These are phyloP conservation scores for Chaetoceros tenuissimus DNA, from an alignment of 108 stramenopile genomes.

Conservation along the genomic window DNA sequence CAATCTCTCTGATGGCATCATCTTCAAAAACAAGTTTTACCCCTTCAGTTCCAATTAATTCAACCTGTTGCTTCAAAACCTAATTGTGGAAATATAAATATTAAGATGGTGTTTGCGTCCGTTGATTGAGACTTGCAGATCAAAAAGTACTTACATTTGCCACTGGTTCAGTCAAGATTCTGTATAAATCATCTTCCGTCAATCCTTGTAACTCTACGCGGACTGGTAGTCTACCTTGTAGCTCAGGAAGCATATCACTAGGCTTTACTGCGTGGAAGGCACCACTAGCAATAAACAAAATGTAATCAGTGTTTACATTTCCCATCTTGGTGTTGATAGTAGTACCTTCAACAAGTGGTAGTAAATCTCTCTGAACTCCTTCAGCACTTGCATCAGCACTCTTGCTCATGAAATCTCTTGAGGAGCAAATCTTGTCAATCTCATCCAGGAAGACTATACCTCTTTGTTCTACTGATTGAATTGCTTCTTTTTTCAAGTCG, in stretches of 20 bases:
- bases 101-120: not conserved
- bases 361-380: conserved; percentile 96
- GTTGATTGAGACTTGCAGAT: too few species aligned
- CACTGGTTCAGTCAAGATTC: conserved; percentile 96
- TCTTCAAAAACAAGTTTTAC: conserved; percentile 89
- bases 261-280: conserved; percentile 94
- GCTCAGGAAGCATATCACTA: conserved; percentile 94
- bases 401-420: conserved; percentile 68
- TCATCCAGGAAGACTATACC: conserved; percentile 99
- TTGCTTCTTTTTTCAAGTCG: conserved; percentile 89
- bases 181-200: conserved; percentile 97
- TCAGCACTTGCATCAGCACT: conserved; percentile 96
- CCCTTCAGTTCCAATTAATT: conserved; percentile 89
- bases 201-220: conserved; percentile 96
- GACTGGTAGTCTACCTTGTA: conserved; percentile 98
- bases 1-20: conserved; percentile 96
- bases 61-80: conserved; percentile 88
- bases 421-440: conserved; percentile 95
- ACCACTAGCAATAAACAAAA: conserved; percentile 93
- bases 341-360: conserved; percentile 97
- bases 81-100: not conserved
- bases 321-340: conserved; percentile 96
- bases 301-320: conserved; percentile 97
- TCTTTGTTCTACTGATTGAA: conserved; percentile 90
- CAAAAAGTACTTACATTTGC: conserved; percentile 93